Base-by-base conservation (phyloP, 768 basidiomycete genomes). In the Suillus fuscotomentosus region DNA sequence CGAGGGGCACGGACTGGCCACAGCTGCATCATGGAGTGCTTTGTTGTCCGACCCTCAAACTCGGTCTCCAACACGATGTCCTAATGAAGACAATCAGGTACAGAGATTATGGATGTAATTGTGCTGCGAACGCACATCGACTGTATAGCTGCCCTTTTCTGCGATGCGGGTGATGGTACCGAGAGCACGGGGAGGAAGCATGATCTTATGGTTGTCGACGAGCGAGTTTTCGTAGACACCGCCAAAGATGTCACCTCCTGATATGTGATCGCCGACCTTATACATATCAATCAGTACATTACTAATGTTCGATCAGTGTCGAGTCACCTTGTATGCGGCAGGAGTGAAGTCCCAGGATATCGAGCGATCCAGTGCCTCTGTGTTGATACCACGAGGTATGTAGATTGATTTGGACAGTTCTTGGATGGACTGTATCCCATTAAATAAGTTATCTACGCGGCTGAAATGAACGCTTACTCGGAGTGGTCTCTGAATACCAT, bases 1-100 rank as follows among this genome's bases (percentile, higher is more conserved):
- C 97, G 88, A 59, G 97, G 95, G 22, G 97, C 97, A 72, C 97
- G 94, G 66, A 99, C 97, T 68, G 97, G 97, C 97, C 97, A 99
- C 39, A 97, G 82, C 73, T 99, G 97, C 93, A 97, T 92, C 87
- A 99, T 89, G 20, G 92, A 89, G 76, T 99, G 97, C 71, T 95
- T 85, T 15, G 95, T 91, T 45, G 83, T 90, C 80, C 95, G 95
- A 68, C 97, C 97, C 67, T 99, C 89, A 72, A 99, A 99, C 73
- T 99, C 97, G 8, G 97, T 98, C 79, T 99, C 97, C 56, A 98
- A 81, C 24, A 99, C 92, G 60, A 96, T 83, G 75, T 99, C 97
- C 94, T 97, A 60, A 17, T 7, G 57, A 62, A 42, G 34, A 13
- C 60, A 39, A 63, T 45, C 62, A 62, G 56, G 64, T 39, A 60